Evolutionary conservation across 2,329 filamentous ascomycete genomes (phyloP).

Genomic region (Xenoacremonium recifei): DNA sequence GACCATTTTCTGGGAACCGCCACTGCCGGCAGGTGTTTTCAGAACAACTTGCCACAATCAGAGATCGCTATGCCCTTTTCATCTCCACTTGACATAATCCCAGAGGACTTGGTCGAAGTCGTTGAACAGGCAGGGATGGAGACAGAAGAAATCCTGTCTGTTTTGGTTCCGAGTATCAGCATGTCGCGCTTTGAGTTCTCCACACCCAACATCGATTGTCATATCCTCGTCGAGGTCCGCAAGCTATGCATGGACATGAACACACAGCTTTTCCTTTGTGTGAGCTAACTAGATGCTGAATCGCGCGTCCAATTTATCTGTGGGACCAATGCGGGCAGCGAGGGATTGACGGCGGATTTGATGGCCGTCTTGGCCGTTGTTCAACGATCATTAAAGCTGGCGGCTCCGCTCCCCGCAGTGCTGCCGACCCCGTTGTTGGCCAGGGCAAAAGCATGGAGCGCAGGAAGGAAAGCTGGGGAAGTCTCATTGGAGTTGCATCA

Average conservation of each 20-base stretch:
- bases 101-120: slow-evolving; percentile 5
- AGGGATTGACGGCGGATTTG: slow-evolving; percentile 6
- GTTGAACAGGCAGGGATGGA: slow-evolving; percentile 5
- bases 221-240: neutral
- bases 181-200: slow-evolving; percentile 17
- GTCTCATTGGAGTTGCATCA: neutral
- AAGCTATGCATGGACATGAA: slow-evolving; percentile 1
- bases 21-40: slow-evolving; percentile 8
- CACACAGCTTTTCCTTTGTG: slow-evolving; percentile 7
- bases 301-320: slow-evolving; percentile 2
- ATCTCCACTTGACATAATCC: slow-evolving; percentile 10
- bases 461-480: neutral
- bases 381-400: slow-evolving; percentile 7
- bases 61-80: slow-evolving; percentile 9
- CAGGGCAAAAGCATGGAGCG: neutral
- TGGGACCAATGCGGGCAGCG: neutral
- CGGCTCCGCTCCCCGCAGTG: slow-evolving; percentile 10
- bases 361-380: slow-evolving; percentile 9
- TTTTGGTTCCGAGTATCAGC: slow-evolving; percentile 6
- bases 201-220: neutral
- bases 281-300: neutral
- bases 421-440: slow-evolving; percentile 9
- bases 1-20: slow-evolving; percentile 6
- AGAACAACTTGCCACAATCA: slow-evolving; percentile 6
- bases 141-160: slow-evolving; percentile 4